Evolutionary conservation across 768 basidiomycete genomes (phyloP), one percentile per base, ranked within the genome.

Genomic region (Psilocybe cyanescens): DNA sequence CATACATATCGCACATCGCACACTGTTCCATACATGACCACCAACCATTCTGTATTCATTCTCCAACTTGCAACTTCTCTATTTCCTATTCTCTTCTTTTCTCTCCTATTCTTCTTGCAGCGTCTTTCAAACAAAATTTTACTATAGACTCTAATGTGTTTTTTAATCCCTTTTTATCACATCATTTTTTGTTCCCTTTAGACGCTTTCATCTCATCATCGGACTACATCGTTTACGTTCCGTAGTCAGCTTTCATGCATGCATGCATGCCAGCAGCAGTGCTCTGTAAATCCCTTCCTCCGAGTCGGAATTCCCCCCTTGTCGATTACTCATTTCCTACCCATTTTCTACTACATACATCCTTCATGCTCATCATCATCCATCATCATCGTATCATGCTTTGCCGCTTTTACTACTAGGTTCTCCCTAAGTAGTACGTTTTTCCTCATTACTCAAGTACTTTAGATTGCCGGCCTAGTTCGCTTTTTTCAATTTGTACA

Each of bases 381-480:
- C 37, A 39, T 39, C 37, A 39, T 39, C 37, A 39, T 39, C 48
- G 19, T 24, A 49, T 29, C 48, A 28, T 29, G 11, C 24, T 37
- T 29, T 44, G 28, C 45, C 55, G 30, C 12, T 19, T n/a, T 16
- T 50, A 24, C 24, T 24, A 24, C 24, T 24, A 1, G 24, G 24
- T 24, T 24, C 1, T 24, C 1, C 24, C 24, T 24, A 24, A 24
- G 24, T 24, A 24, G 24, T 2, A 24, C 24, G 2, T 24, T 47
- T 33, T n/a, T 37, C 33, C 49, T 37, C 31, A 39, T 39, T 39
- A 14, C 37, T 39, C 37, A 44, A 19, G 19, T 47, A 35, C 33
- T 4, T 54, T 49, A 60, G 46, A 37, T 55, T 33, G 24, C 52
- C 59, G 45, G 59, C 31, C 6, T 53, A 54, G 51, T 60, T 59